Percentiles rank a stretch among this genome's conserved stretches.
Conservation (phyloP, 345 rosid species). For the sweet orange (Citrus sinensis) region DVS_A1.0 CM039166.1:16299001-16299500, state of each 20-base stretch:
- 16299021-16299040: background rate
- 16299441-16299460: constrained; percentile 17
- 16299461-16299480: background rate
- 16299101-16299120: constrained; percentile 89
- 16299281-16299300: constrained; percentile 48
- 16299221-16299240: no score
- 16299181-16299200: background rate
- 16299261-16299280: background rate
- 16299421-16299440: constrained; percentile 34
- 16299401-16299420: constrained; percentile 70
- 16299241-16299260: background rate
- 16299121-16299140: constrained; percentile 56
- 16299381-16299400: constrained; percentile 57
- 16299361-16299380: constrained; percentile 59
- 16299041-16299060: constrained; percentile 24
- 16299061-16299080: constrained; percentile 87
- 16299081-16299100: constrained; percentile 83
- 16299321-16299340: constrained; percentile 85
- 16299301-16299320: constrained; percentile 87
- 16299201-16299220: background rate
- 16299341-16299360: constrained; percentile 60
- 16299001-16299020: background rate
- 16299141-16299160: background rate
- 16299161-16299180: background rate
- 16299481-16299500: background rate